Evolutionary conservation across 768 basidiomycete genomes (phyloP).

Genomic region (Dioszegia crocea): DNA sequence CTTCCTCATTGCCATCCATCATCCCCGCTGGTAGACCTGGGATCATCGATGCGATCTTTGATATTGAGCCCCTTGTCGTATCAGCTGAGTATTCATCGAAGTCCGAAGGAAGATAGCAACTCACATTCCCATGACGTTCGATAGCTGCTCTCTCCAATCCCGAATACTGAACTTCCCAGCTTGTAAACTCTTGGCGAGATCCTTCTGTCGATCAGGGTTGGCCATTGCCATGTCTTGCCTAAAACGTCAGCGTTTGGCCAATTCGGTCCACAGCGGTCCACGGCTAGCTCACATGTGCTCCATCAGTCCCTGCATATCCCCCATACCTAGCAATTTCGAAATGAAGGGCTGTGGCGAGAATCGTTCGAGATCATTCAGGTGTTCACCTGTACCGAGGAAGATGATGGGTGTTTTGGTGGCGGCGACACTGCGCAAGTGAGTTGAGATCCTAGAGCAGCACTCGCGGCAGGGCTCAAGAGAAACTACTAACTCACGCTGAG

Average conservation of each 20-base stretch:
- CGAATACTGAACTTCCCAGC: conserved; percentile 87
- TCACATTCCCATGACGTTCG: conserved; percentile 96
- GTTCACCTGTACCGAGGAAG: conserved; percentile 96
- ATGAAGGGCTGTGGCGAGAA: conserved; percentile 97
- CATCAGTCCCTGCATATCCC: conserved; percentile 94
- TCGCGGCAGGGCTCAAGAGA: background rate
- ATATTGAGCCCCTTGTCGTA: conserved; percentile 81
- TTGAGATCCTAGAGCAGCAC: background rate
- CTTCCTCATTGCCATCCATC: conserved; percentile 82
- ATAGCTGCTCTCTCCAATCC: conserved; percentile 96
- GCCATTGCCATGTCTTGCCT: conserved; percentile 82
- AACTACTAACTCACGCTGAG: conserved; percentile 88
- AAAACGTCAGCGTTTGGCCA: conserved; percentile 7
- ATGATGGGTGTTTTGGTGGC: conserved; percentile 98
- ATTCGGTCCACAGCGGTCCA: background rate
- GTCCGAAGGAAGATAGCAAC: conserved; percentile 32
- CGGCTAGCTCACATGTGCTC: conserved; percentile 69
- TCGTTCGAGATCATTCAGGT: conserved; percentile 91
- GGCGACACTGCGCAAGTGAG: conserved; percentile 66
- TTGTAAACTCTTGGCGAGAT: conserved; percentile 94
- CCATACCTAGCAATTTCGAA: conserved; percentile 89
- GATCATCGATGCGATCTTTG: conserved; percentile 98
- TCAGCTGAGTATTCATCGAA: background rate
- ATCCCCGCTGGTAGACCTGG: conserved; percentile 90
- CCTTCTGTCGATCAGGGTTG: conserved; percentile 95